Evolutionary conservation across 305 asterid genomes (phyloP), one percentile per base, ranked within the genome.

Genomic region (Fraxinus albicans): DNA sequence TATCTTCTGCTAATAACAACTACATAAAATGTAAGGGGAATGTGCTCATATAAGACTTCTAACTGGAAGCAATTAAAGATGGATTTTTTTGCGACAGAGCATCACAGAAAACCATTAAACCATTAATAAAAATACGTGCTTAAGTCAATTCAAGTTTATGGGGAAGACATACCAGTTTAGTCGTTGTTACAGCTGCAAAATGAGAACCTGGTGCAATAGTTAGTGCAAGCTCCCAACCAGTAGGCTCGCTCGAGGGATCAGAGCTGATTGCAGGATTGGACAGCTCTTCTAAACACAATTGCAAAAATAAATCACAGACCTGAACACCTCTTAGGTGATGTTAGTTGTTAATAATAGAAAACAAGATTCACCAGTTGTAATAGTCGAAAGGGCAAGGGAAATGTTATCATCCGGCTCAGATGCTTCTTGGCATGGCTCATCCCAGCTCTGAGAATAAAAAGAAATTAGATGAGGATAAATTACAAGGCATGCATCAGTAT

Each of bases 161-260:
- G 58, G 34, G 77, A 73, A 74, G 81, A 77, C 77, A 79, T 35
- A 74, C 83, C 86, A 89, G 88, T 85, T 89, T 86, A 85, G 74
- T 88, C 63, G 78, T 81, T 13, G 87, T 25, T 73, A 53, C 76
- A 70, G 86, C 80, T 50, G 69, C 82, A 10, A 82, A 60, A 25
- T 76, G 73, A 9, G 91, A 77, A 82, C 70, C 60, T 79, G 91
- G 70, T 74, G 86, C 75, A 31, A 90, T 82, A 81, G 89, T 89
- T 74, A 93, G 92, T 73, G 90, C 94, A 85, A 89, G 93, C 83
- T 94, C 96, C 97, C 94, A 92, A 80, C 91, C 79, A 73, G 89
- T 81, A 36, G 91, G 85, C 86, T 89, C 85, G 80, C 82, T 85
- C 12, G 88, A 79, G 23, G 31, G 55, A 55, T 90, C 90, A 33